These are phyloP conservation scores for Ailanthus altissimus DNA, from an alignment of 345 rosid genomes.

Conservation along the genomic window DNA sequence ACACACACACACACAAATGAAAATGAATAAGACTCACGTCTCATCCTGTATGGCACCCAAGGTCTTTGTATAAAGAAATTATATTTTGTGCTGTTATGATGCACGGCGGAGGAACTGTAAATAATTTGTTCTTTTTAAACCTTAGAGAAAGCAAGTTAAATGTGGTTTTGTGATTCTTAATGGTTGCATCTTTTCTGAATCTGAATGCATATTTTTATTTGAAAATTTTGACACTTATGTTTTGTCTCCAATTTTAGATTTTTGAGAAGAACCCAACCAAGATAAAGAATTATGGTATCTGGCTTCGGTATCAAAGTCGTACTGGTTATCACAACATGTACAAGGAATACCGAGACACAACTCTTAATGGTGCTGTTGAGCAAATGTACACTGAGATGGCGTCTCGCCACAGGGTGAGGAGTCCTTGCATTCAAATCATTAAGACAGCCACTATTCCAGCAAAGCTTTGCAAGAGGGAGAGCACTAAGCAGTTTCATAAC, in stretches of 20 bases:
- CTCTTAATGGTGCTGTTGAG: conserved; percentile 65
- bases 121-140: neutral
- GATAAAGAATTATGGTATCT: conserved; percentile 61
- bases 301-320: conserved; percentile 67
- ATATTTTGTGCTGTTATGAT: neutral
- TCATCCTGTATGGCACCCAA: neutral
- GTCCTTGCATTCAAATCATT: conserved; percentile 69
- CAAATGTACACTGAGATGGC: conserved; percentile 81
- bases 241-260: conserved; percentile 34
- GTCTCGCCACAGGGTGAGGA: conserved; percentile 66
- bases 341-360: conserved; percentile 62
- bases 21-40: neutral
- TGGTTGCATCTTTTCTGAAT: neutral
- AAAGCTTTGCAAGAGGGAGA: conserved; percentile 70
- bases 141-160: neutral
- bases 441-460: conserved; percentile 64
- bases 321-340: conserved; percentile 76
- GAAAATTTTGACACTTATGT: neutral
- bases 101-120: neutral
- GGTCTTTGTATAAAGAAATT: neutral
- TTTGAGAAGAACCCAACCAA: conserved; percentile 66
- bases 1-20: no score
- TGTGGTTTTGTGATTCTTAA: neutral
- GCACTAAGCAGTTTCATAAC: conserved; percentile 65
- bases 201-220: neutral